Evolutionary conservation across 2,329 filamentous ascomycete genomes (phyloP).

Genomic region (Diaporthe citriasiana): DNA sequence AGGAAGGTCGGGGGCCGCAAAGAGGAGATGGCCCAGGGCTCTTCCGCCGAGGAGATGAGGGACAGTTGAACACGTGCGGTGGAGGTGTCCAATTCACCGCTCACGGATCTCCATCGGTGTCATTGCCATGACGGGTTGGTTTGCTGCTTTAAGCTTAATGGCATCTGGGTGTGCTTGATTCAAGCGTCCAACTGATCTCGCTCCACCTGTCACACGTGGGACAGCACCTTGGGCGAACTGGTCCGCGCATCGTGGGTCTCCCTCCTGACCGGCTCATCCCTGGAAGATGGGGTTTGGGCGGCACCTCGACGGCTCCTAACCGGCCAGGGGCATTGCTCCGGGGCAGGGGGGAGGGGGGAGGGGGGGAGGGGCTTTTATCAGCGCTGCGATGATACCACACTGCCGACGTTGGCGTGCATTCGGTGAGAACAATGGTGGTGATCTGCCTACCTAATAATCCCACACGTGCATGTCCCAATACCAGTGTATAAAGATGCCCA

Average conservation of each 20-base stretch:
- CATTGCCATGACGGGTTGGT: conserved; percentile 13
- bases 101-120: background rate
- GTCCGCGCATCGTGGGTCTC: conserved; percentile 4
- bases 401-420: conserved; percentile 7
- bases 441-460: conserved; percentile 23
- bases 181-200: conserved; percentile 19
- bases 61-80: conserved; percentile 7
- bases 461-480: conserved; percentile 22
- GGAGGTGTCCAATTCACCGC: conserved; percentile 17
- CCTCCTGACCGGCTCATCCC: background rate
- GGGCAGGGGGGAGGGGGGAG: background rate
- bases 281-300: background rate
- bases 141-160: conserved; percentile 31
- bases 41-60: background rate
- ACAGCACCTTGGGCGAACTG: conserved; percentile 19
- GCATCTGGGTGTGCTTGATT: conserved; percentile 10
- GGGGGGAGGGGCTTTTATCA: conserved; percentile 10
- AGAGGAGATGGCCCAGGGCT: background rate
- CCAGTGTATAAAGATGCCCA: conserved; percentile 14
- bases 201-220: conserved; percentile 33
- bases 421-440: conserved; percentile 19
- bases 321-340: conserved; percentile 26
- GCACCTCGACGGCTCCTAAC: conserved; percentile 22
- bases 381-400: conserved; percentile 8
- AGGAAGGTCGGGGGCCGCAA: conserved; percentile 17